phyloP scores from a whole-genome alignment of 2,329 filamentous ascomycete species.

The Lasiodiplodia hormozganensis region DNA sequence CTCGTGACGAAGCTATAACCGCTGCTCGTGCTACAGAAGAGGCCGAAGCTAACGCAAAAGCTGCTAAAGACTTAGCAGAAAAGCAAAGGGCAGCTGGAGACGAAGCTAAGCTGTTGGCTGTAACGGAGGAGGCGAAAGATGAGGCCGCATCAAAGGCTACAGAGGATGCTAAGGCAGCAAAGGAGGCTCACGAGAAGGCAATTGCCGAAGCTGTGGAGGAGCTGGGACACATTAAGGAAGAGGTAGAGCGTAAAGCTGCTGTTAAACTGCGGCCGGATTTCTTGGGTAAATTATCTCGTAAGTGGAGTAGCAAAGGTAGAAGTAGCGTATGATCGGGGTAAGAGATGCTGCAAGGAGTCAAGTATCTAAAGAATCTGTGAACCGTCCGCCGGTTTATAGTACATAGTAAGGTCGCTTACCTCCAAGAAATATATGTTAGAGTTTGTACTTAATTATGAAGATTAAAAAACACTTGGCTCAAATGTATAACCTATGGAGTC shows the following conservation, averaged over 20 bases:
- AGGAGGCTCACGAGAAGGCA: conserved; percentile 39
- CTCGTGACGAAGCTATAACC: conserved; percentile 44
- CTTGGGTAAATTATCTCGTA: too few relatives aligned
- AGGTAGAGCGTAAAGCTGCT: conserved; percentile 56
- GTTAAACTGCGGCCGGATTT: too few relatives aligned
- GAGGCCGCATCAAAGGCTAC: conserved; percentile 41
- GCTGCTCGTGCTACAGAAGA: conserved; percentile 33
- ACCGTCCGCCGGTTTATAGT: too few relatives aligned
- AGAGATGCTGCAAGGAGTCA: too few relatives aligned
- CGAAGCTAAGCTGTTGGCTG: conserved; percentile 39
- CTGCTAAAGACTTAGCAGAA: conserved; percentile 58
- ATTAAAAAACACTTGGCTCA: too few relatives aligned
- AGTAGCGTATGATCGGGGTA: too few relatives aligned
- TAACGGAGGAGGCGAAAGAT: conserved; percentile 41
- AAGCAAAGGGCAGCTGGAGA: conserved; percentile 51
- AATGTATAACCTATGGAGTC: too few relatives aligned
- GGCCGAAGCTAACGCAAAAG: conserved; percentile 53
- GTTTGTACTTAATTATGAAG: too few relatives aligned
- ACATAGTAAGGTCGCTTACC: too few relatives aligned
- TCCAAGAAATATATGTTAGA: too few relatives aligned
- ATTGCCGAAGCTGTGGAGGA: conserved; percentile 56
- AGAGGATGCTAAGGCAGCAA: conserved; percentile 40
- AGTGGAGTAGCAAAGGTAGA: too few relatives aligned
- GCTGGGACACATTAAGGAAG: conserved; percentile 60
- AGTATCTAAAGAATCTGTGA: too few relatives aligned